Evolutionary conservation across 73 alveolate species (phyloP), one percentile per base, ranked within the genome.

Genomic region (Urostyla sp.): DNA sequence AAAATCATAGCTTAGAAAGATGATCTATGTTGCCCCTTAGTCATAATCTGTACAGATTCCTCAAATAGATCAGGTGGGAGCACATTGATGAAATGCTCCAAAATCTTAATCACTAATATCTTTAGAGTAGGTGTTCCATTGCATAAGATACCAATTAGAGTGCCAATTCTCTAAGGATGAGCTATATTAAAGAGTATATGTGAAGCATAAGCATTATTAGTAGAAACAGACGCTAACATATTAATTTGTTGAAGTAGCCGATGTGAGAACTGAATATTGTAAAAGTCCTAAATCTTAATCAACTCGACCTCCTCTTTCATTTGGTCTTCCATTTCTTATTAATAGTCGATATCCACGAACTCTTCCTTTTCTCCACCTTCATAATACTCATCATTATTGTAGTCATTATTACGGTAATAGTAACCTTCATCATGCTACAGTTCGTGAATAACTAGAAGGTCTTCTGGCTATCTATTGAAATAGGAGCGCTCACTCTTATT

Each of bases 41-140:
- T 69, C 72, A 69, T 48, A 8, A 58, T 30, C 24, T 50, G 37
- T 7, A 81, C 77, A 26, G 81, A 32, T 66, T 81, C 91, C 23
- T 81, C 91, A 53, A 81, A 81, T 8, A 81, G 57, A 20, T 81
- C 86, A 26, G 57, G 66, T 7, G 91, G 91, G 6, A 81, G 15
- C 16, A 60, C 38, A 51, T 66, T 67, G 20, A 72, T 40, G 7
- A 81, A 67, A 30, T 81, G 81, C 72, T 72, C 73, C 24, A 81
- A 31, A 15, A 81, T 81, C 63, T 81, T 81, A 18, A 81, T 32
- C 11, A 72, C 75, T 1, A 76, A 24, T 31, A 69, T 45, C 34
- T 76, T 76, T 20, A 69, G 54, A 8, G 48, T 37, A 13, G 83
- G 83, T 6, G 67, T 69, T 3, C 83, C 83, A 48, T 48, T 45